Base-by-base conservation (phyloP, 2,329 filamentous ascomycete species). In the Fusarium vanettenii region DNA sequence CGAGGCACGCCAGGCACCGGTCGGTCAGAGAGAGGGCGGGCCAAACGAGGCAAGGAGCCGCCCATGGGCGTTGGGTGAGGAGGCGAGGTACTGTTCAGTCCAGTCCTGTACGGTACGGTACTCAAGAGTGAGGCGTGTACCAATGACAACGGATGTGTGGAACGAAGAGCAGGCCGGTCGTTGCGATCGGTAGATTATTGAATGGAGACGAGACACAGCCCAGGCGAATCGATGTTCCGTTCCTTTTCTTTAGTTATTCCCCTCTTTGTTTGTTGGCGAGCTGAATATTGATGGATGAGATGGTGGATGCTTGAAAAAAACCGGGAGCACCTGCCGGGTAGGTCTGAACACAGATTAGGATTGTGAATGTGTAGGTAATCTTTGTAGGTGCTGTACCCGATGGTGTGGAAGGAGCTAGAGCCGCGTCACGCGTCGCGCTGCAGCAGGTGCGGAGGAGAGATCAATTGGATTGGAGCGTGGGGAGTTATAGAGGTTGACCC, bases 351-450 rank as follows among this genome's bases (percentile, higher is more conserved):
- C n/a, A 11, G 43, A 48, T 48, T 48, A 25, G 43, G 14, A 25
- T 25, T 48, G 43, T 48, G 43, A 48, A 48, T 48, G 43, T 48
- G 43, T 48, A 22, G 61, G 25, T 43, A 62, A 62, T 50, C 37
- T 55, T 37, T 45, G 22, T 25, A 48, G 43, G 43, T 48, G 55
- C 33, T 39, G 35, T 41, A 61, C 56, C 71, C 61, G 52, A 62
- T 56, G 66, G 74, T 56, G 66, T 63, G 73, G 68, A 72, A 76
- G 60, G 64, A 75, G 63, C 60, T 68, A 61, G 41, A 70, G 60
- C 45, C 74, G 74, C 66, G 72, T 76, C 74, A 76, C 74, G 74
- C 69, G 74, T 70, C 41, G 43, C 33, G 60, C 59, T 52, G 43
- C 52, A 35, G 52, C 27, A 55, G 48, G 60, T 52, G 57, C n/a